Evolutionary conservation across 2,329 filamentous ascomycete genomes (phyloP).

Genomic region (Neonectria faginata): DNA sequence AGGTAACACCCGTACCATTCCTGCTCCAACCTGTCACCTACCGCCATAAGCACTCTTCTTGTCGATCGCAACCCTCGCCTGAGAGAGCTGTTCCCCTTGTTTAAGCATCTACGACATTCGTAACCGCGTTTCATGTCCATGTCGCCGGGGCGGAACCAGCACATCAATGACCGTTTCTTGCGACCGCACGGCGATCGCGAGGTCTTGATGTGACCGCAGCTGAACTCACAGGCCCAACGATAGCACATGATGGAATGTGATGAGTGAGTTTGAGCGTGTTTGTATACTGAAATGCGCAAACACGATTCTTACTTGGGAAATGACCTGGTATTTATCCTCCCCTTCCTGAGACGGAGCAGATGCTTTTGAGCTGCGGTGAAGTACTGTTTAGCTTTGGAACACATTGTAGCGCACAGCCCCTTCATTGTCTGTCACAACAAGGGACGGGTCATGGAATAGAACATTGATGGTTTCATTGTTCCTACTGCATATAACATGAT

Average conservation of each 20-base stretch:
- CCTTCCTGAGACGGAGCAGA: neutral
- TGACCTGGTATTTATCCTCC: neutral
- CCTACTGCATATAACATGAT: slow-evolving; percentile 39
- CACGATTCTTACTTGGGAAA: neutral
- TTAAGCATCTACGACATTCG: slow-evolving; percentile 13
- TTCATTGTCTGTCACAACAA: neutral
- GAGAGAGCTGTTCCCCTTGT: neutral
- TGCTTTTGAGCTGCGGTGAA: neutral
- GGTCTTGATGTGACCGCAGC: slow-evolving; percentile 47
- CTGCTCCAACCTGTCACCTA: slow-evolving; percentile 7
- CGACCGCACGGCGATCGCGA: slow-evolving; percentile 45
- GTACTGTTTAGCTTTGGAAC: neutral
- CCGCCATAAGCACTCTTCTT: slow-evolving; percentile 2
- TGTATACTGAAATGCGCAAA: neutral
- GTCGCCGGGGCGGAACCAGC: slow-evolving; percentile 8
- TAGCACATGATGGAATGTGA: slow-evolving; percentile 20
- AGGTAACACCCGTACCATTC: slow-evolving; percentile 8
- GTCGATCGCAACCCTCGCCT: neutral
- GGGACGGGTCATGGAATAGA: neutral
- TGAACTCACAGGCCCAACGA: slow-evolving; percentile 10
- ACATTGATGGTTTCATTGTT: slow-evolving; percentile 30
- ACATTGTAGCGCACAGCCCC: neutral
- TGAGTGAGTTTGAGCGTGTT: neutral
- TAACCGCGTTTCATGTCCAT: slow-evolving; percentile 4
- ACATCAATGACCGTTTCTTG: neutral